Evolutionary conservation across 768 basidiomycete genomes (phyloP).

Genomic region (Suillus subaureus): DNA sequence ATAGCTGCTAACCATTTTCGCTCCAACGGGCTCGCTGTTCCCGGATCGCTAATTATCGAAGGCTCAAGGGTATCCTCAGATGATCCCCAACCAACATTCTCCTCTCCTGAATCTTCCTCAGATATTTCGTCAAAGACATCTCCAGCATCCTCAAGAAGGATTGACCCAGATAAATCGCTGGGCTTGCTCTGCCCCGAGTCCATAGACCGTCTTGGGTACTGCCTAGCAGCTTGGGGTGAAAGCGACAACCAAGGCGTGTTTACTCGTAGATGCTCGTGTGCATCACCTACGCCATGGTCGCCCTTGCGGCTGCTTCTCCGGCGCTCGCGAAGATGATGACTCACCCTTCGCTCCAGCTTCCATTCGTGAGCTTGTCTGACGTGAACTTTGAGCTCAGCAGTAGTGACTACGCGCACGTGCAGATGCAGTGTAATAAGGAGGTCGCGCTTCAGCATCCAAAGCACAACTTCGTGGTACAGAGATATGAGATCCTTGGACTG

Average conservation of each 20-base stretch:
- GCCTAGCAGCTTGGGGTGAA: constrained; percentile 55
- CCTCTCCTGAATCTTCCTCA: constrained; percentile 48
- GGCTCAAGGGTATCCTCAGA: constrained; percentile 50
- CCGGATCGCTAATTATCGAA: constrained; percentile 82
- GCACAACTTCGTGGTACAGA: constrained; percentile 78
- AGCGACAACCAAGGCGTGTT: constrained; percentile 51
- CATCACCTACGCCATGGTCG: constrained; percentile 21
- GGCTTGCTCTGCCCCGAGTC: constrained; percentile 46
- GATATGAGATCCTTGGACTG: constrained; percentile 65
- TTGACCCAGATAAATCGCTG: constrained; percentile 38
- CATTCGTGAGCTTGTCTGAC: constrained; percentile 53
- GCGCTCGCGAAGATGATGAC: constrained; percentile 23
- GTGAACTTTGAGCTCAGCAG: constrained; percentile 69
- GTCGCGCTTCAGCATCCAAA: constrained; percentile 91
- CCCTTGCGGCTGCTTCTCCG: constrained; percentile 17
- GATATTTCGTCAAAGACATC: constrained; percentile 30
- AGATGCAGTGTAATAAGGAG: constrained; percentile 85
- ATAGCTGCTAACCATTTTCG: constrained; percentile 89
- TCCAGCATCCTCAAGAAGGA: constrained; percentile 35
- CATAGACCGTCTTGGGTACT: constrained; percentile 47
- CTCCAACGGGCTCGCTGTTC: constrained; percentile 76
- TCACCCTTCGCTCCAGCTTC: constrained; percentile 32
- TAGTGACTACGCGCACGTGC: constrained; percentile 81
- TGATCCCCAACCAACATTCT: constrained; percentile 51
- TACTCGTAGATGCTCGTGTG: constrained; percentile 9